Evolutionary conservation across 371 early-diverging fungal species (phyloP).

Genomic region (Zychaea mexicana): DNA sequence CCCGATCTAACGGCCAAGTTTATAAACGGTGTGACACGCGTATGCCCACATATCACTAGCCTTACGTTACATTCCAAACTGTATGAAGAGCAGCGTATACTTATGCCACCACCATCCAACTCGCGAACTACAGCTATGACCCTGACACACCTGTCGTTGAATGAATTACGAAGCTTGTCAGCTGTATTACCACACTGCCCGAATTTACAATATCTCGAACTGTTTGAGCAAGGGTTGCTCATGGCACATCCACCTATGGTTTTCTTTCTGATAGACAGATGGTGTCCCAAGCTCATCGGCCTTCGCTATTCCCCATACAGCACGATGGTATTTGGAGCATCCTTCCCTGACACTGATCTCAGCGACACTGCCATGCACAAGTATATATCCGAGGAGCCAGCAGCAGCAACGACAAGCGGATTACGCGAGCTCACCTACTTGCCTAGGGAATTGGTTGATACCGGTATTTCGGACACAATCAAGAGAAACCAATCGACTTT

Average conservation of each 20-base stretch:
- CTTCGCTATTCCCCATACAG: background rate
- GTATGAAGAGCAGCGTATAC: background rate
- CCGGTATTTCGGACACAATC: background rate
- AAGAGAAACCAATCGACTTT: background rate
- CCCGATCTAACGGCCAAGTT: background rate
- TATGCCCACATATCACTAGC: background rate
- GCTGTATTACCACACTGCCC: background rate
- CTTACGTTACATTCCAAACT: background rate
- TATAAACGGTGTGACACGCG: background rate
- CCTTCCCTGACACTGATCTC: background rate
- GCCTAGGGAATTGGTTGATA: background rate
- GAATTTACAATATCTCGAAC: background rate
- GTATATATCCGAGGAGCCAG: background rate
- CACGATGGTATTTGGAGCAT: background rate
- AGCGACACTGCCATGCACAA: background rate
- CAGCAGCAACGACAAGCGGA: background rate
- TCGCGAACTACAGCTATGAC: background rate
- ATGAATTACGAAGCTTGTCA: background rate
- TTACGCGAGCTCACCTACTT: background rate
- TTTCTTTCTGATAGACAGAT: background rate
- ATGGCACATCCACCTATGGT: background rate
- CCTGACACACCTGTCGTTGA: background rate
- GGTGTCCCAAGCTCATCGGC: background rate
- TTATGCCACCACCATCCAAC: background rate
- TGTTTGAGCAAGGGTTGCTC: background rate